Base-by-base conservation (phyloP, 805 yeast species). In the Starmerella scarabaei region DNA sequence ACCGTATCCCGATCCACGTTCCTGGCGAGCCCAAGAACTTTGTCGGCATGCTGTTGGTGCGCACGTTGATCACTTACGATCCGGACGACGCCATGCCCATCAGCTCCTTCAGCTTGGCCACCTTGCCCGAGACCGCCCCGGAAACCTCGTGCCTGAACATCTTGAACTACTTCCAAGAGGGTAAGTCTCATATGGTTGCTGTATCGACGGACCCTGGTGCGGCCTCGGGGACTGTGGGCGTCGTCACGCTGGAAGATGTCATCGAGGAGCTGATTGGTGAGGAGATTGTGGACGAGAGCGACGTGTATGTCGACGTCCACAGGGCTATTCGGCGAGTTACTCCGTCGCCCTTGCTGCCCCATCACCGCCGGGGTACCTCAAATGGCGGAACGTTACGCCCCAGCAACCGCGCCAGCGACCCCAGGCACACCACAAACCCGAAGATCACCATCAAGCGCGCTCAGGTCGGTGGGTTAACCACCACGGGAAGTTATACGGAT, bases 191-290 rank as follows among this genome's bases (percentile, higher is more conserved):
- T 61, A 88, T 88, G 98, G 88, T 91, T 53, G 77, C 86, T 28
- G 95, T 88, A 7, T 76, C 88, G 48, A 77, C 76, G 42, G 67
- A 68, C 33, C 97, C 97, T 0, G 98, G 98, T 33, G 69, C 61
- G 30, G 69, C 79, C 1, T 67, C 68, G 30, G 96, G 96, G 17
- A 91, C 95, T 1, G 58, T 80, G 24, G 98, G 98, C 48, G 93
- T 88, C 8, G 66, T 88, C 33, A 88, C 98, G 1, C 66, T 88
- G 45, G 98, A 88, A 61, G 98, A 88, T 56, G 96, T 88, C n/a
- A 91, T 88, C 55, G 98, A 88, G 60, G 98, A 88, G 62, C 69
- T 88, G 48, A 88, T 88, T 59, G 98, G 98, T 37, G 97, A 88
- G 61, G 98, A 88, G 59, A 88, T 88, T 54, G 88, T 88, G 31